A percentile compares a stretch with the other conserved stretches of the same genome.
Evolutionary conservation across 1,139 yeast species (phyloP).

Genomic region (Sugiyamaella pinicola): DNA sequence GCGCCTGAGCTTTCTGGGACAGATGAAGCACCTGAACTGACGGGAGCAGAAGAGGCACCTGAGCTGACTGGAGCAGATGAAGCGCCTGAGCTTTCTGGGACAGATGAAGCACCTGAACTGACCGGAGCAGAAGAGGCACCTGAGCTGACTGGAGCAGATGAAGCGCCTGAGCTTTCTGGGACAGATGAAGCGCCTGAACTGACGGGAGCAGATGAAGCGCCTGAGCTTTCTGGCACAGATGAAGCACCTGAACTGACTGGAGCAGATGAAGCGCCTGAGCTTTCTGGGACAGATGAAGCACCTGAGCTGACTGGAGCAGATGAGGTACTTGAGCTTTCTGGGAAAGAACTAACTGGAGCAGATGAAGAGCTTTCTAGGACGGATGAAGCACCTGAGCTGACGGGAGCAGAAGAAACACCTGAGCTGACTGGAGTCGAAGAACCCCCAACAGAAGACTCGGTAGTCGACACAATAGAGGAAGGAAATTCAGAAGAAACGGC

Average conservation of each 20-base stretch:
- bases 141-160: constrained; percentile 7
- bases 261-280: constrained; percentile 6
- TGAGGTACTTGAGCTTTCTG: not conserved
- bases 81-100: too few relatives aligned
- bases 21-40: too few relatives aligned
- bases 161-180: constrained; percentile 6
- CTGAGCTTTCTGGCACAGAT: not conserved
- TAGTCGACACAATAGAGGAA: constrained; percentile 6
- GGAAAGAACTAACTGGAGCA: not conserved
- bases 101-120: too few relatives aligned
- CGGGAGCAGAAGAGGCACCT: too few relatives aligned
- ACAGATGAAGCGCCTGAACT: constrained; percentile 1
- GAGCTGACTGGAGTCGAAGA: constrained; percentile 2
- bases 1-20: too few relatives aligned
- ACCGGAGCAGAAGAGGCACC: too few relatives aligned
- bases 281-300: constrained; percentile 1
- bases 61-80: too few relatives aligned
- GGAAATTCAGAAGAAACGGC: constrained; percentile 8
- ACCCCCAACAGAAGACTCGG: constrained; percentile 4
- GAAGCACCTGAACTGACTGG: constrained; percentile 5
- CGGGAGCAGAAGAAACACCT: constrained; percentile 4
- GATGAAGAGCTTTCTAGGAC: constrained; percentile 2
- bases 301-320: constrained; percentile 1
- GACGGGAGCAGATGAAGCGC: constrained; percentile 4
- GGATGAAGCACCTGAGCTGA: constrained; percentile 10